Base-by-base conservation (phyloP, 1,284 basidiomycete genomes). In the Flammula alnicola region DNA sequence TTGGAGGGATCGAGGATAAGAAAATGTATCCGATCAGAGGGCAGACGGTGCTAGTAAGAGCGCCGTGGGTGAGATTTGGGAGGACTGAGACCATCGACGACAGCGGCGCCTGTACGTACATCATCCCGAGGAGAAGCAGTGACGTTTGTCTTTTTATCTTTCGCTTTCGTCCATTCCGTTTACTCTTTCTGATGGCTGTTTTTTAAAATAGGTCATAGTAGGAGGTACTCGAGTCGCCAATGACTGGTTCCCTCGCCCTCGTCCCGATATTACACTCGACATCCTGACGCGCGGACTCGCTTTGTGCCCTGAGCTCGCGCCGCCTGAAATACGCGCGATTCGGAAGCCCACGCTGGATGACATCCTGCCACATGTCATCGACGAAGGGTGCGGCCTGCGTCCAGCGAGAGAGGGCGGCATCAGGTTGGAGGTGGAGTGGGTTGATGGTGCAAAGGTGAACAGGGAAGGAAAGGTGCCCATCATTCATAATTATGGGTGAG, bases 1-100 rank as follows among this genome's bases (percentile, higher is more conserved):
- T 95, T 9, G 80, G 89, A n/a, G 93, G 91, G 3, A 84, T 95
- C 2, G 83, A 91, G 56, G 89, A 93, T 63, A 73, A 75, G 44
- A 69, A 72, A 12, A 77, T 94, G 17, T 84, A 83, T 63, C 93
- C 94, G 0, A 81, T 94, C 44, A 79, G 92, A 33, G 95, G 95
- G 0, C 95, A 97, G 69, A 95, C 91, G 0, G 82, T 94, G 7
- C 70, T 93, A 20, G 74, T 93, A 10, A 71, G 80, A 45, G 88
- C 91, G 0, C 92, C 93, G 1, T 81, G 66, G 91, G 78, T 92
- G 40, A 75, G 69, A 37, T 78, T 79, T 52, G 88, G 87, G 12
- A 72, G 76, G 51, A 83, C 84, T 1, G 63, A 81, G 22, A 52
- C 51, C 12, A 77, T 75, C 44, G 72, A 68, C 20, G 59, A 64